Evolutionary conservation across 192 early-diverging fungal species (phyloP), one percentile per base, ranked within the genome.

Genomic region (Coemansia sp.): DNA sequence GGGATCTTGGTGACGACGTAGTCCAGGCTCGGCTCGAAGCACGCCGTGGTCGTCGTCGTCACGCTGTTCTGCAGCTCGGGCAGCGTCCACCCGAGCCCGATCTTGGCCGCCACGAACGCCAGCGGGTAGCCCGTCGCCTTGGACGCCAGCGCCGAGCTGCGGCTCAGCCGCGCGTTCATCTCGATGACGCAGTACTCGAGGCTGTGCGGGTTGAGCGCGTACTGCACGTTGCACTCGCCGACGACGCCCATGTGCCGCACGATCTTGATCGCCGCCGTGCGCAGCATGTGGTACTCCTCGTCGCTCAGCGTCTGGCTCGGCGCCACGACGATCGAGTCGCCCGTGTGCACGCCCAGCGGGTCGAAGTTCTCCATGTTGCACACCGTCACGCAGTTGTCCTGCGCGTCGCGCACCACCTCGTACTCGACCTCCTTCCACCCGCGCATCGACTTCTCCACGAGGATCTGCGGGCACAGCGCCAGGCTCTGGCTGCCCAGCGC

Each of bases 291-390:
- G 75, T 96, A 99, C 43, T 99, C 97, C 65, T 94, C 92, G 78
- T 99, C 97, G 57, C 88, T 91, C 51, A 99, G 85, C n/a, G 97
- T 99, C 86, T 98, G 96, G 66, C 89, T 91, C 24, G 97, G 97
- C 7, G 97, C 97, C 29, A 99, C 95, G 11, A 99, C 97, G 63
- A 99, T 99, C n/a, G 95, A 97, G 79, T 99, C 97, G 67, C 97
- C 97, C 3, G 97, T 99, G 85, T 99, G 97, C 47, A 95, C 94
- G 27, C 97, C 96, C 41, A 99, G 91, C 27, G 97, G 97, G 72
- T 99, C 97, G 88, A 99, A 98, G 91, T 99, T 99, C 82, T 99
- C 96, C 96, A 98, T 99, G 88, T 99, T 99, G 84, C 97, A 99
- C 44, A 99, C 96, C 31, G 97, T 98, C 65, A 99, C 96, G 82